Evolutionary conservation across 441 rosid species (phyloP), one percentile per base, ranked within the genome.

Genomic region (Pelargonium fulgidum): DNA sequence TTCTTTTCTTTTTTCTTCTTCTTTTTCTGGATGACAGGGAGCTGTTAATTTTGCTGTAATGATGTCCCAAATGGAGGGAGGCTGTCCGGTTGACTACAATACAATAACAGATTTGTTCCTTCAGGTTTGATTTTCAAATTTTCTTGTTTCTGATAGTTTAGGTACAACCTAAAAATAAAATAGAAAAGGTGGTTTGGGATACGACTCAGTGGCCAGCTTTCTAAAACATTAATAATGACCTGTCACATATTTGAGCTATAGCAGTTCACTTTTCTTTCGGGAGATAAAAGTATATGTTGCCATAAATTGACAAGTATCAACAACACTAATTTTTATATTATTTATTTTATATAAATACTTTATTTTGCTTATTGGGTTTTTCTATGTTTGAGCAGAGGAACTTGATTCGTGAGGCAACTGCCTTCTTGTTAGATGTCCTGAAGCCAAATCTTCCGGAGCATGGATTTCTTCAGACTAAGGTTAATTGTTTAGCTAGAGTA

Each of bases 11-110:
- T 29, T 3, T 29, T 29, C 3, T 4, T 24, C 48, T 45, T 9
- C 14, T 1, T 26, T 7, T 44, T 20, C 14, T 61, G 14, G 9
- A 22, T 61, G 39, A 67, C 80, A 96, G 99, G 99, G 99, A 52
- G 98, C 99, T 68, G 97, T 96, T 66, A 96, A 96, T 78, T 96
- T 96, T 85, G 97, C 98, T 62, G 76, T 96, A 79, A 96, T 96
- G 98, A 96, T 96, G 99, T 91, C 99, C 62, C 98, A 96, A 91
- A 96, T 96, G 98, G 99, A 93, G 80, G 99, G 97, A 70, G 99
- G 98, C 39, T 93, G 97, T 74, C 99, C 98, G 14, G 82, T 96
- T 79, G 99, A 93, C 77, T 96, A 91, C 83, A 96, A 93, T 66
- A 96, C 98, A 44, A 93, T 96, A 45, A 93, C 99, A 20, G 99